Evolutionary conservation across 2,329 filamentous ascomycete genomes (phyloP).

Genomic region (Fusarium equiseti): DNA sequence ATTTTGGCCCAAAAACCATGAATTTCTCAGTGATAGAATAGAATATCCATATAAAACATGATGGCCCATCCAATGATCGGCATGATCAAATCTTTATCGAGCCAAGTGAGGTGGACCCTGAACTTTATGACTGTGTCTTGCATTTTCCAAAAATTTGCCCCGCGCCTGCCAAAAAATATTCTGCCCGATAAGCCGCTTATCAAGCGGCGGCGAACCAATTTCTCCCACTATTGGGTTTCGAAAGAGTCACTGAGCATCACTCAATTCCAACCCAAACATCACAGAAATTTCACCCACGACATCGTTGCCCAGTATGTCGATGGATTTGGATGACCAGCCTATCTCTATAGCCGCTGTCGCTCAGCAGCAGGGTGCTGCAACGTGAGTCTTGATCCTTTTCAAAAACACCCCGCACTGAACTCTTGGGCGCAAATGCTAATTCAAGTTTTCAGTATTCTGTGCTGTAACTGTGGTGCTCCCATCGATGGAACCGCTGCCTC

Average conservation of each 20-base stretch:
- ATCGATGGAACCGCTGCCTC: constrained; percentile 91
- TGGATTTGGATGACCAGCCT: constrained; percentile 60
- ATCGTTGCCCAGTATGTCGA: constrained; percentile 52
- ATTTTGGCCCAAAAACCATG: constrained; percentile 16
- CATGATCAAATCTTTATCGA: constrained; percentile 21
- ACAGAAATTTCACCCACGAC: constrained; percentile 28
- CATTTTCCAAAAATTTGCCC: constrained; percentile 40
- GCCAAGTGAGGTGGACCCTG: constrained; percentile 39
- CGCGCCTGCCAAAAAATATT: constrained; percentile 43
- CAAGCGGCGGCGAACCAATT: constrained; percentile 55
- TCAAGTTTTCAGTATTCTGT: constrained; percentile 74
- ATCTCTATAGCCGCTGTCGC: constrained; percentile 53
- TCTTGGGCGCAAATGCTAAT: constrained; percentile 32
- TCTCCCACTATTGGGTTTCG: constrained; percentile 47
- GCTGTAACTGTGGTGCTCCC: constrained; percentile 95
- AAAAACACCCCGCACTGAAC: constrained; percentile 29
- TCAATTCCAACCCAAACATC: constrained; percentile 33
- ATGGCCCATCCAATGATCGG: constrained; percentile 25
- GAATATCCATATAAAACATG: constrained; percentile 22
- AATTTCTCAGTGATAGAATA: constrained; percentile 5
- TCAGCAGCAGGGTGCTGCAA: constrained; percentile 54
- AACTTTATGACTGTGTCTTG: constrained; percentile 32
- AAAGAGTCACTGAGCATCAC: constrained; percentile 43
- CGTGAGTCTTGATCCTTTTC: constrained; percentile 50
- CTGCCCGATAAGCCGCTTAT: constrained; percentile 53